These are phyloP conservation scores for Wallacemonas rigidus DNA, from an alignment of 208 protist genomes.

Conservation along the genomic window DNA sequence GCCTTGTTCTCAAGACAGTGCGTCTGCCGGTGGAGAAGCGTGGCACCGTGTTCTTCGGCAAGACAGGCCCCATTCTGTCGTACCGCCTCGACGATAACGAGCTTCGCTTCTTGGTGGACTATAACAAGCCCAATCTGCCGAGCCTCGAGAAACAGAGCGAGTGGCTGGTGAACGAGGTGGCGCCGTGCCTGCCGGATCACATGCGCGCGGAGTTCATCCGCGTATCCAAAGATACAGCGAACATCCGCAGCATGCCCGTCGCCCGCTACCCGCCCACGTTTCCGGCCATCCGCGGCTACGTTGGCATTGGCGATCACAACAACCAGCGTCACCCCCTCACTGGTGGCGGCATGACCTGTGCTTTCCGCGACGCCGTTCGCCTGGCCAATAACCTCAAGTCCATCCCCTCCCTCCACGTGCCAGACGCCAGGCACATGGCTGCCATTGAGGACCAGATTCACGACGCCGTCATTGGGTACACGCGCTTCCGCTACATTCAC, in stretches of 20 bases:
- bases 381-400: conserved; percentile 65
- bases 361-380: conserved; percentile 84
- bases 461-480: conserved; percentile 57
- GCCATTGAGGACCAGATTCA: conserved; percentile 65
- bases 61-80: conserved; percentile 90
- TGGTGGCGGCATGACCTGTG: conserved; percentile 92
- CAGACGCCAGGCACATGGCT: conserved; percentile 47
- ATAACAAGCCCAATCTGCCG: conserved; percentile 78
- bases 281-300: conserved; percentile 78
- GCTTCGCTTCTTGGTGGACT: conserved; percentile 85
- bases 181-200: conserved; percentile 74
- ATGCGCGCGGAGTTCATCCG: conserved; percentile 81
- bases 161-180: conserved; percentile 82
- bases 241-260: conserved; percentile 84
- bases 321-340: conserved; percentile 95
- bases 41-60: conserved; percentile 91
- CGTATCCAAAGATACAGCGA: conserved; percentile 44
- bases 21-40: conserved; percentile 80
- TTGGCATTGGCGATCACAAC: conserved; percentile 92
- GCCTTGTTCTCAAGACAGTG: conserved; percentile 72
- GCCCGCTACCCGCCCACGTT: conserved; percentile 76
- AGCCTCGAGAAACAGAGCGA: conserved; percentile 71
- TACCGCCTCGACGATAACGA: conserved; percentile 88
- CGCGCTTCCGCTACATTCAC: conserved; percentile 58
- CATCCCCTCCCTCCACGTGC: conserved; percentile 43